Percentiles rank a stretch among this genome's conserved stretches.
phyloP scores from a whole-genome alignment of 2,329 filamentous ascomycete genomes.

The Aspergillus pseudotamarii region DNA sequence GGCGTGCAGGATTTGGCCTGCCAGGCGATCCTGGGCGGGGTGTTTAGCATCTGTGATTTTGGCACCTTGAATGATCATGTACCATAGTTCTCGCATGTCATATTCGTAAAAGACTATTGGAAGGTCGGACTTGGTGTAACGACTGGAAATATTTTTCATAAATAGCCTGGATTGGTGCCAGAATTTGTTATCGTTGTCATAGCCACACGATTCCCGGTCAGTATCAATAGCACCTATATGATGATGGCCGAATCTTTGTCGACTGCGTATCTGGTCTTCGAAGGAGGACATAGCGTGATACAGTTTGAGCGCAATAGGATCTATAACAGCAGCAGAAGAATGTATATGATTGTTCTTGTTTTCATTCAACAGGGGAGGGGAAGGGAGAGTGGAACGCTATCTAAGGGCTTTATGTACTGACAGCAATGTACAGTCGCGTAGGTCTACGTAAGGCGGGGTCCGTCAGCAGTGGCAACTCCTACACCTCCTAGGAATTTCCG shows the following conservation, averaged over 20 bases:
- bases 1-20: neutral
- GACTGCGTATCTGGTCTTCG: neutral
- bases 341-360: neutral
- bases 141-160: neutral
- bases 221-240: neutral
- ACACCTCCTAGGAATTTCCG: neutral
- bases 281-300: neutral
- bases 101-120: neutral
- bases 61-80: neutral
- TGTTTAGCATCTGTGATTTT: neutral
- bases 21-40: neutral
- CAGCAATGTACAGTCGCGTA: too few species aligned
- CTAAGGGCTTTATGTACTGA: too few species aligned
- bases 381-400: too few species aligned
- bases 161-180: neutral
- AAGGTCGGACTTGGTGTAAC: neutral
- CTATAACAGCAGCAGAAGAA: neutral
- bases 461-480: neutral
- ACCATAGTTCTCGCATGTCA: neutral
- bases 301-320: neutral
- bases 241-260: neutral
- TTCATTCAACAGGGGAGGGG: neutral
- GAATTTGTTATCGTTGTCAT: neutral
- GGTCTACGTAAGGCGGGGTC: neutral
- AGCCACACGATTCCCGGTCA: neutral